These are phyloP conservation scores for Triglochin maritima DNA, from an alignment of 106 monocot species.

Conservation along the genomic window DNA sequence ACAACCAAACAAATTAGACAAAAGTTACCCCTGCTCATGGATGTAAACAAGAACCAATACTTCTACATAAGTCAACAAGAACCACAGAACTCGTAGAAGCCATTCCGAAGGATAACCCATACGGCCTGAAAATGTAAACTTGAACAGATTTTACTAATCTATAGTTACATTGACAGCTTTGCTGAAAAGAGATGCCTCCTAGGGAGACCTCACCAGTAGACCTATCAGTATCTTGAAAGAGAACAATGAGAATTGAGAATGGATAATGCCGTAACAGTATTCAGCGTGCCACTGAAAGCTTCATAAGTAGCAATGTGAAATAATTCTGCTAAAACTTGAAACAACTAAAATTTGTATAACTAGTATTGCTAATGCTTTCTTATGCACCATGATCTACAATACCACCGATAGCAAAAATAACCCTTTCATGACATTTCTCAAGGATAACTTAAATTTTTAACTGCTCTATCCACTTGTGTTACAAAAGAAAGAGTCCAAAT, in stretches of 20 bases:
- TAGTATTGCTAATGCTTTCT: too few species aligned
- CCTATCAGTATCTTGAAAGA: too few species aligned
- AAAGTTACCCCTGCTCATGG: too few species aligned
- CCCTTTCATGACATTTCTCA: background rate
- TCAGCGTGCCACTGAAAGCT: background rate
- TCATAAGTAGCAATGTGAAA: too few species aligned
- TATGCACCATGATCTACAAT: background rate
- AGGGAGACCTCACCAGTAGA: background rate
- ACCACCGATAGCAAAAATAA: background rate
- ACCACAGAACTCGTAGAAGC: background rate
- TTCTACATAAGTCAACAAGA: conserved; percentile 1
- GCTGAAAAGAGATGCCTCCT: background rate
- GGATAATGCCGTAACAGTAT: background rate
- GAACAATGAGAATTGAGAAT: background rate
- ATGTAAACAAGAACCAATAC: too few species aligned
- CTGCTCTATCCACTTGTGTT: too few species aligned
- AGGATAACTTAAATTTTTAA: background rate
- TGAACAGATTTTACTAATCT: background rate
- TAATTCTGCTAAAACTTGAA: background rate
- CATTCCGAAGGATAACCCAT: background rate
- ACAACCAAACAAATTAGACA: too few species aligned
- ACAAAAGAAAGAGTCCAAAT: background rate
- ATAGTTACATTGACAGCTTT: background rate
- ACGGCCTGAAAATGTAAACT: background rate
- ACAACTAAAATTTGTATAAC: background rate